Evolutionary conservation across 2,329 filamentous ascomycete genomes (phyloP).

Genomic region (Xylariaceae sp.): DNA sequence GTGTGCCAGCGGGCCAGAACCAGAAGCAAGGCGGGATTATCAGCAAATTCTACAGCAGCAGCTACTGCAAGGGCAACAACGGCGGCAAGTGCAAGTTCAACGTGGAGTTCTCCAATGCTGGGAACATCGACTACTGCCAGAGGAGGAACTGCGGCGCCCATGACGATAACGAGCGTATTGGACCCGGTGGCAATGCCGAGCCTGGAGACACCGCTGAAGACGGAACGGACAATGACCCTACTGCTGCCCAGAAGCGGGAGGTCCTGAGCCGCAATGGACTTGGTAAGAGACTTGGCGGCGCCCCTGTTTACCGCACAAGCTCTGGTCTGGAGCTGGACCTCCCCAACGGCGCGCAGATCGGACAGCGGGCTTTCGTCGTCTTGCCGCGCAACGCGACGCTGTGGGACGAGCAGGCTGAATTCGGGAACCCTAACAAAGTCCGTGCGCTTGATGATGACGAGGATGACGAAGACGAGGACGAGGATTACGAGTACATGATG

Average conservation of each 20-base stretch:
- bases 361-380: slow-evolving; percentile 7
- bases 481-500: slow-evolving; percentile 8
- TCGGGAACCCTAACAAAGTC: slow-evolving; percentile 1
- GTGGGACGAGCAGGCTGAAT: slow-evolving; percentile 8
- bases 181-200: no score
- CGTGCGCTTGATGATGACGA: background rate
- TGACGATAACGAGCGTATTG: background rate
- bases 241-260: background rate
- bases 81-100: background rate
- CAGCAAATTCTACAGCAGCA: slow-evolving; percentile 2
- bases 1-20: slow-evolving; percentile 6
- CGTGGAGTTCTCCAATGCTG: slow-evolving; percentile 2
- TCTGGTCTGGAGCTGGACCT: slow-evolving; percentile 5
- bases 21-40: slow-evolving; percentile 7
- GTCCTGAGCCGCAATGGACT: background rate
- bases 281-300: background rate
- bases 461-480: background rate
- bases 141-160: background rate
- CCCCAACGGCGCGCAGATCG: slow-evolving; percentile 1
- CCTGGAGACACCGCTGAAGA: no score
- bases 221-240: no score
- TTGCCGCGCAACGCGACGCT: slow-evolving; percentile 6
- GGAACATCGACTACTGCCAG: slow-evolving; percentile 2
- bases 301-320: slow-evolving; percentile 5
- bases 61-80: slow-evolving; percentile 7